These are phyloP conservation scores for Coriaria nepalensis DNA, from an alignment of 306 rosid genomes.

Conservation along the genomic window DNA sequence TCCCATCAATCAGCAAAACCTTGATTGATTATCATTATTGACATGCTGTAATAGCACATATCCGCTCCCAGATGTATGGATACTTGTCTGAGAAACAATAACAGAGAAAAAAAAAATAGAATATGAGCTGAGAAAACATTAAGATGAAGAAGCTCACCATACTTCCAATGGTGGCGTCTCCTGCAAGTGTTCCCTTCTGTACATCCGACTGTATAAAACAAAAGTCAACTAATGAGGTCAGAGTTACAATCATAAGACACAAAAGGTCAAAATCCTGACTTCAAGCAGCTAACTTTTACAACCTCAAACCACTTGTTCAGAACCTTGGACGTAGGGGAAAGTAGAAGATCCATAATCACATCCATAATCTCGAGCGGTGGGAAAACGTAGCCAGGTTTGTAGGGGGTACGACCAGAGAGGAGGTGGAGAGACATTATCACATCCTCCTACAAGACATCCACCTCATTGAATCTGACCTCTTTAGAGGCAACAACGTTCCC, in stretches of 20 bases:
- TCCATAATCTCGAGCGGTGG: too few species aligned
- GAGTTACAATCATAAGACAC: too few species aligned
- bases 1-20: too few species aligned
- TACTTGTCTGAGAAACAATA: constrained; percentile 50
- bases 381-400: constrained; percentile 38
- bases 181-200: constrained; percentile 87
- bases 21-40: too few species aligned
- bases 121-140: too few species aligned
- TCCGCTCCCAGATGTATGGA: constrained; percentile 91
- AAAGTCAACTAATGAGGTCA: too few species aligned
- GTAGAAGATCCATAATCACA: too few species aligned
- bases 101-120: too few species aligned
- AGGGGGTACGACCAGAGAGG: constrained; percentile 56
- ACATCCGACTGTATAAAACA: constrained; percentile 81
- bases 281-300: too few species aligned
- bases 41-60: constrained; percentile 93
- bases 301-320: too few species aligned
- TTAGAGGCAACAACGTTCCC: constrained; percentile 28
- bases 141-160: constrained; percentile 46
- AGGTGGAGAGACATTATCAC: constrained; percentile 51
- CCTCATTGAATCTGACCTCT: constrained; percentile 40
- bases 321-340: too few species aligned
- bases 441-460: constrained; percentile 43
- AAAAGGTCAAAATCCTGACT: too few species aligned
- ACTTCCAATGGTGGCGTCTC: constrained; percentile 82